Conservation (phyloP, 2,329 filamentous ascomycete species). For the Cytospora leucostoma region DNA sequence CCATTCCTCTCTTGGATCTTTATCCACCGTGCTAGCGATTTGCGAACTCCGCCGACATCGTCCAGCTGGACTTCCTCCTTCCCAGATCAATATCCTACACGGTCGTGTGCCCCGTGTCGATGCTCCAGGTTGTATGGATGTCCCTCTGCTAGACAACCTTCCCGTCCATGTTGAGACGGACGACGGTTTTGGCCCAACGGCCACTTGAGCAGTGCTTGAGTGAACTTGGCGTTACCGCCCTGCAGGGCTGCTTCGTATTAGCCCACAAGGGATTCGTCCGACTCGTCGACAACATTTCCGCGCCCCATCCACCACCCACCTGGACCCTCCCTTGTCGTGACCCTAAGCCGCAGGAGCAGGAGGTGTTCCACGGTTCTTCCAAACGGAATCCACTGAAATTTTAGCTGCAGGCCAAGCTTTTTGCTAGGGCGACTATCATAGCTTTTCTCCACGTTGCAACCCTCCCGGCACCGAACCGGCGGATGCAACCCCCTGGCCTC, state of each 20-base stretch:
- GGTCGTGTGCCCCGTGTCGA: slow-evolving; percentile 7
- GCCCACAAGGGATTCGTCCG: slow-evolving; percentile 4
- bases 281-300: slow-evolving; percentile 5
- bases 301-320: slow-evolving; percentile 10
- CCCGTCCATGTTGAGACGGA: not conserved
- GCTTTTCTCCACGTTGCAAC: slow-evolving; percentile 22
- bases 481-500: slow-evolving; percentile 16
- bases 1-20: slow-evolving; percentile 4
- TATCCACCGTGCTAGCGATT: slow-evolving; percentile 18
- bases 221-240: not conserved
- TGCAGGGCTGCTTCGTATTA: slow-evolving; percentile 1
- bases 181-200: not conserved
- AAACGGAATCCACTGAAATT: slow-evolving; percentile 8
- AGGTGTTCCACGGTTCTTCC: slow-evolving; percentile 23
- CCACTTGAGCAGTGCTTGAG: not conserved
- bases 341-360: not conserved
- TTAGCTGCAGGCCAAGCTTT: slow-evolving; percentile 28
- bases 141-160: not conserved
- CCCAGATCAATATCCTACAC: slow-evolving; percentile 4
- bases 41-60: slow-evolving; percentile 1
- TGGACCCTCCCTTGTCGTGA: slow-evolving; percentile 8
- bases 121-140: not conserved
- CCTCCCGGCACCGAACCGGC: slow-evolving; percentile 26
- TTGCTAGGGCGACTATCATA: slow-evolving; percentile 25
- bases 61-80: not conserved